Evolutionary conservation across 768 basidiomycete genomes (phyloP), one percentile per base, ranked within the genome.

Genomic region (Hygrocybe coccinea): DNA sequence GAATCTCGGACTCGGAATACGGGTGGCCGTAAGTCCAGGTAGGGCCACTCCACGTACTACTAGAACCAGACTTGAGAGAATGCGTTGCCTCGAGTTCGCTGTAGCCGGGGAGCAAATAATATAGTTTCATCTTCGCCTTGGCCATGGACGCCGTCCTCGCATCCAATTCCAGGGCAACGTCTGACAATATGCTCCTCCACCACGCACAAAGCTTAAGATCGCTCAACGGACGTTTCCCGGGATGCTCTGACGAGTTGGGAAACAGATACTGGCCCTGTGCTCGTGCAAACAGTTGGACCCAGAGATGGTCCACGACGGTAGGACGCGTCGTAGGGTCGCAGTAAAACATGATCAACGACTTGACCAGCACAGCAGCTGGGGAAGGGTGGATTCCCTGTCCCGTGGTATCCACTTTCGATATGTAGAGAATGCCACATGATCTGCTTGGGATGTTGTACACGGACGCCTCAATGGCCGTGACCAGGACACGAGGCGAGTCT

Each of bases 401-500:
- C 0, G 95, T 91, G 10, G 93, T 85, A 68, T 99, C 97, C 52
- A 97, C 85, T 72, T 99, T 99, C 48, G 91, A 90, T 50, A 99
- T 77, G 69, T 98, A 97, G 33, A 98, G 69, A 34, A 97, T 79
- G 2, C 83, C 83, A 54, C 81, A 80, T 2, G 77, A 75, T 1
- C 89, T 86, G 3, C 80, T 60, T 2, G 91, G 87, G 49, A 95
- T 65, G 47, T 81, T 79, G 76, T 91, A 95, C 24, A 94, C 69
- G 37, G 70, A 78, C 0, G 83, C 88, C 67, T 95, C 91, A 56
- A 97, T 78, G n/a, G 82, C 94, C 3, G 85, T 78, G 33, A 91
- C 84, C 51, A 94, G 76, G 1, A 90, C 75, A 21, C 80, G 79
- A 3, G 79, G 77, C 0, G 77, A 64, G 51, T 77, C 79, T 15